phyloP scores from a whole-genome alignment of 2,329 filamentous ascomycete species.

The Colletotrichum sublineola region DNA sequence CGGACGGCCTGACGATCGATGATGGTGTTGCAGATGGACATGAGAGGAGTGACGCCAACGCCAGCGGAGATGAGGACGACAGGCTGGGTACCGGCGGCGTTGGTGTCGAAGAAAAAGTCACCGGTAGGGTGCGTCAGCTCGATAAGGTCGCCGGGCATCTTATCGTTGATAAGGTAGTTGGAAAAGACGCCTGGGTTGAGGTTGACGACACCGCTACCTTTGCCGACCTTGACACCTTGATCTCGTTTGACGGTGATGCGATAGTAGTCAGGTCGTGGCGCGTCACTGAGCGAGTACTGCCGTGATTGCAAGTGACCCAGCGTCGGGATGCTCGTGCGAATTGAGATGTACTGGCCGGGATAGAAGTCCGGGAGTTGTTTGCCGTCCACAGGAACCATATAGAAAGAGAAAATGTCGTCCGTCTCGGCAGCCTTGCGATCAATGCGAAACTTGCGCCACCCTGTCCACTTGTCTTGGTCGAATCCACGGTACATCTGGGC shows the following conservation, averaged over 20 bases:
- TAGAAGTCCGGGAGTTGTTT: slow-evolving; percentile 72
- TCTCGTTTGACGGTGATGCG: slow-evolving; percentile 81
- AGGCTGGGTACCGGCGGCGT: slow-evolving; percentile 56
- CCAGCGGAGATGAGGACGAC: slow-evolving; percentile 74
- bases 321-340: slow-evolving; percentile 69
- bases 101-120: slow-evolving; percentile 69
- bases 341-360: slow-evolving; percentile 80
- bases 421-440: slow-evolving; percentile 74
- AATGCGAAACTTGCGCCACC: slow-evolving; percentile 77
- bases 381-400: slow-evolving; percentile 74
- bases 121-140: slow-evolving; percentile 76
- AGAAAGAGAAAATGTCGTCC: slow-evolving; percentile 78
- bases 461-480: slow-evolving; percentile 67
- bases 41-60: slow-evolving; percentile 70
- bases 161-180: slow-evolving; percentile 75
- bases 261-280: slow-evolving; percentile 72
- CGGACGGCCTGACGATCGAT: slow-evolving; percentile 59
- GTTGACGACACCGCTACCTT: slow-evolving; percentile 58
- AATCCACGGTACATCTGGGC: slow-evolving; percentile 72
- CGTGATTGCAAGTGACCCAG: slow-evolving; percentile 73
- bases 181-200: slow-evolving; percentile 75
- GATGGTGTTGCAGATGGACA: slow-evolving; percentile 71
- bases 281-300: slow-evolving; percentile 80
- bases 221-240: slow-evolving; percentile 56
- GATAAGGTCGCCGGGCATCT: slow-evolving; percentile 72